Evolutionary conservation across 1,139 yeast genomes (phyloP), one percentile per base, ranked within the genome.

Genomic region (Blastobotrys aristatus): DNA sequence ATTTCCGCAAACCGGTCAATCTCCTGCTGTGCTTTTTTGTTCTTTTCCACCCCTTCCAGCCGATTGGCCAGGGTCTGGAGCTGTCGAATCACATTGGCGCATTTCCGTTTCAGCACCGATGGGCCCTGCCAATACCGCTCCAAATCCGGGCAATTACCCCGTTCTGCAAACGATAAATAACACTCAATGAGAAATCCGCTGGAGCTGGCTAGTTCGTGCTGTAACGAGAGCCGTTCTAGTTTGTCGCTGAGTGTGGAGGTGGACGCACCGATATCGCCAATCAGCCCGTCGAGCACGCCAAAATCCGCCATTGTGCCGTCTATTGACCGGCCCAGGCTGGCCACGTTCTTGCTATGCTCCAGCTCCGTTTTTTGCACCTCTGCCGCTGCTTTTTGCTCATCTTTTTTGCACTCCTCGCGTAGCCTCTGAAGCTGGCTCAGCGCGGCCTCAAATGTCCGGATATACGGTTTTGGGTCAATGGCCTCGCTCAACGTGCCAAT

Each of bases 401-500:
- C 74, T 11, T 65, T 62, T 6, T 69, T 63, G 1, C 89, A 80
- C 43, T 81, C 81, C 1, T 72, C 72, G 44, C 74, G 74, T 40
- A 89, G 66, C 44, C 73, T 73, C 57, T 81, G 78, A 53, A 88
- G 69, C 60, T 87, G 94, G 47, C 81, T 74, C 40, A 89, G 70
- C 1, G 94, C 88, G 1, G 92, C 80, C 65, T 90, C 97, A 65
- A 92, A 90, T 0, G 96, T 87, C 59, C 96, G 77, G 47, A 92
- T 92, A 63, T 87, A 90, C 1, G 98, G 98, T 57, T 87, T 89
- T 1, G 98, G 97, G 63, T 92, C 97, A 47, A 70, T 59, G 2
- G 65, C 64, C 57, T 47, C 40, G 2, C 47, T 40, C 21, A 45
- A 32, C 1, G 48, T 44, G 20, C 53, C 53, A 26, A 34, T 48